Conservation (phyloP, 495 filamentous ascomycete genomes). For the Aspergillus bridgeri region DNA sequence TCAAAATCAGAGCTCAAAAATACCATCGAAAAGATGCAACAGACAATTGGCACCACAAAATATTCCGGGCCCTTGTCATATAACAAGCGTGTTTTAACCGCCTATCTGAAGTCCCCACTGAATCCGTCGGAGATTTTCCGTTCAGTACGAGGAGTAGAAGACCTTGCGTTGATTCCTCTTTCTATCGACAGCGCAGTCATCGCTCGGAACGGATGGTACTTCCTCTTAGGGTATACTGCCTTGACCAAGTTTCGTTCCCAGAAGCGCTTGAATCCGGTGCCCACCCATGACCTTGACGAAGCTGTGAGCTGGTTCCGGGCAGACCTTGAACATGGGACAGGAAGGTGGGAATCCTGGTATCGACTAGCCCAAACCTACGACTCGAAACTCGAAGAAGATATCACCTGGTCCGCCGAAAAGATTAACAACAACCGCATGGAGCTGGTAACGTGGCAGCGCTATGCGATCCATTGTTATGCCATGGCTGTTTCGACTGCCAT, state of each 20-base stretch:
- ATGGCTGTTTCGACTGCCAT: slow-evolving; percentile 79
- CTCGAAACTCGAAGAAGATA: slow-evolving; percentile 82
- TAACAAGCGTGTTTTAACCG: slow-evolving; percentile 70
- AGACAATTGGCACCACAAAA: slow-evolving; percentile 62
- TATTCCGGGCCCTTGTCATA: slow-evolving; percentile 64
- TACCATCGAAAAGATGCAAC: slow-evolving; percentile 87
- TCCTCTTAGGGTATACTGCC: slow-evolving; percentile 81
- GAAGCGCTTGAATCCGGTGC: slow-evolving; percentile 70
- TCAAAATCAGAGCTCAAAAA: slow-evolving; percentile 83
- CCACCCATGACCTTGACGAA: slow-evolving; percentile 82
- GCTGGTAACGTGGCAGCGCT: slow-evolving; percentile 70
- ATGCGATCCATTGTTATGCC: slow-evolving; percentile 87
- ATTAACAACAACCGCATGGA: slow-evolving; percentile 81
- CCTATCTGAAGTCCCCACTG: slow-evolving; percentile 74
- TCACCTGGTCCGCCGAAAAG: slow-evolving; percentile 94
- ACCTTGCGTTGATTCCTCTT: slow-evolving; percentile 52
- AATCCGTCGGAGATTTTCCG: slow-evolving; percentile 78
- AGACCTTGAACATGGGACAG: slow-evolving; percentile 79
- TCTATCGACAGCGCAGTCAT: slow-evolving; percentile 52
- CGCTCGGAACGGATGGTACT: slow-evolving; percentile 88
- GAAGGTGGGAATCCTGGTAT: slow-evolving; percentile 96
- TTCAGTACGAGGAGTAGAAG: slow-evolving; percentile 70
- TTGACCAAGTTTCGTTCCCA: slow-evolving; percentile 84
- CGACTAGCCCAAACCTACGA: slow-evolving; percentile 90
- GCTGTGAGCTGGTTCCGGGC: slow-evolving; percentile 77